phyloP scores from a whole-genome alignment of 1,284 basidiomycete genomes.

The Hypsizygus ulmarius region DNA sequence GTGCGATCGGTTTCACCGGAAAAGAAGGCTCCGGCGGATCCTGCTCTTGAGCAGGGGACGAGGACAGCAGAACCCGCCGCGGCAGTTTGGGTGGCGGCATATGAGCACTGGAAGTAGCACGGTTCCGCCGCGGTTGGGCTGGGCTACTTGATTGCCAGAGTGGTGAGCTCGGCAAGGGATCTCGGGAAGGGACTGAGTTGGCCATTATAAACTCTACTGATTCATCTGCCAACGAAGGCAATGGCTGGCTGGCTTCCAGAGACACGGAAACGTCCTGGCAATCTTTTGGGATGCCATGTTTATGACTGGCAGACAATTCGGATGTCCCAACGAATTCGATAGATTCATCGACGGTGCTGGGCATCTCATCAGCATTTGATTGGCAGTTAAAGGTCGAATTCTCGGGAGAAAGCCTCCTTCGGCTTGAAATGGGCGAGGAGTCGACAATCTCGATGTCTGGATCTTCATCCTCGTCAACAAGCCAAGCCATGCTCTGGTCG shows the following conservation, averaged over 20 bases:
- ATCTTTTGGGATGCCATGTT: not conserved
- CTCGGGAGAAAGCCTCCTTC: not conserved
- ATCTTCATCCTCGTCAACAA: conserved; percentile 62
- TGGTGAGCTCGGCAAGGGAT: conserved; percentile 8
- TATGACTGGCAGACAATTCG: not conserved
- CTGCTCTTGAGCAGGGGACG: conserved; percentile 1
- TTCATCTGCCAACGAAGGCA: conserved; percentile 4
- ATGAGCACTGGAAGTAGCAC: not conserved
- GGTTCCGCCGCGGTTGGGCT: conserved; percentile 1
- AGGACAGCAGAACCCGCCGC: not conserved
- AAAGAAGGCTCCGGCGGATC: conserved; percentile 42
- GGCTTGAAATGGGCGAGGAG: conserved; percentile 40
- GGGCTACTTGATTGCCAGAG: conserved; percentile 9
- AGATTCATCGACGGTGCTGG: conserved; percentile 16
- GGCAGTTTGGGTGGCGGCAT: conserved; percentile 16
- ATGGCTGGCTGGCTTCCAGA: not conserved
- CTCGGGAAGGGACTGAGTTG: conserved; percentile 4
- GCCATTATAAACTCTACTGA: conserved; percentile 15
- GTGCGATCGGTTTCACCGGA: conserved; percentile 45
- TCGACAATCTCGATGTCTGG: conserved; percentile 47
- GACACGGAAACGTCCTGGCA: conserved; percentile 7
- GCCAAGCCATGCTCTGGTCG: conserved; percentile 51
- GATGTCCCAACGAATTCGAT: conserved; percentile 22
- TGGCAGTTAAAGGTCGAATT: not conserved
- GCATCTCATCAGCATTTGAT: not conserved